phyloP scores from a whole-genome alignment of 495 filamentous ascomycete species.

The Talaromyces borbonicus region DNA sequence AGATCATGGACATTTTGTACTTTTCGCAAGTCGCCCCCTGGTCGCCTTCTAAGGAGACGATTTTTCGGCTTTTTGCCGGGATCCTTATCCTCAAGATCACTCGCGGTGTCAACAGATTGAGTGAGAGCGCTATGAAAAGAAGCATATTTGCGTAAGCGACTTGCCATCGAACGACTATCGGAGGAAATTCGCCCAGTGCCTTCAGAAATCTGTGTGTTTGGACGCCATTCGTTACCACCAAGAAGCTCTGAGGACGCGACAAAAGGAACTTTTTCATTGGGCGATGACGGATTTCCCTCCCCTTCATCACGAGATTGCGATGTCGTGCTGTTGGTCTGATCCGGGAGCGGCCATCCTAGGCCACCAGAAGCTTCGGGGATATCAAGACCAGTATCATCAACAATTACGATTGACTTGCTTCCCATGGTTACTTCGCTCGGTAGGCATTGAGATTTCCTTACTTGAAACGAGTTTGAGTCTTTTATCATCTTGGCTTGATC shows the following conservation, averaged over 20 bases:
- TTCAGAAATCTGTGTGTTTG: not conserved
- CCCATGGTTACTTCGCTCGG: slow-evolving; percentile 60
- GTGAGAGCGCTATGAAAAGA: slow-evolving; percentile 66
- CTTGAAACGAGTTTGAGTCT: not conserved
- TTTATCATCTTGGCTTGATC: not conserved
- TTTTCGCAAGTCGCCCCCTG: slow-evolving; percentile 80
- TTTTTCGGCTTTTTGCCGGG: slow-evolving; percentile 28
- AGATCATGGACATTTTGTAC: slow-evolving; percentile 65
- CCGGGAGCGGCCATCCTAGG: slow-evolving; percentile 11
- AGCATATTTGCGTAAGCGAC: slow-evolving; percentile 48
- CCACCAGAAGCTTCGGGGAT: slow-evolving; percentile 30
- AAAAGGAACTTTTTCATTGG: not conserved
- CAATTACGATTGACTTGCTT: slow-evolving; percentile 80
- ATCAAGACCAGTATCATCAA: slow-evolving; percentile 48
- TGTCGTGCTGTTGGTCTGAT: slow-evolving; percentile 8
- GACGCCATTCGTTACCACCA: not conserved
- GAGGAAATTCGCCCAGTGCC: not conserved
- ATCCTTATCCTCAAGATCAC: slow-evolving; percentile 48
- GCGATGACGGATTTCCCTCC: not conserved
- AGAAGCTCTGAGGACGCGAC: not conserved
- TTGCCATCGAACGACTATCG: slow-evolving; percentile 4
- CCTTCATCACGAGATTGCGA: not conserved
- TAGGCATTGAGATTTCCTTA: slow-evolving; percentile 16
- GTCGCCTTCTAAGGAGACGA: slow-evolving; percentile 66
- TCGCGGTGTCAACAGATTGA: slow-evolving; percentile 48